Conservation (phyloP, 108 stramenopile species). For the Pelagomonas calceolata region DNA sequence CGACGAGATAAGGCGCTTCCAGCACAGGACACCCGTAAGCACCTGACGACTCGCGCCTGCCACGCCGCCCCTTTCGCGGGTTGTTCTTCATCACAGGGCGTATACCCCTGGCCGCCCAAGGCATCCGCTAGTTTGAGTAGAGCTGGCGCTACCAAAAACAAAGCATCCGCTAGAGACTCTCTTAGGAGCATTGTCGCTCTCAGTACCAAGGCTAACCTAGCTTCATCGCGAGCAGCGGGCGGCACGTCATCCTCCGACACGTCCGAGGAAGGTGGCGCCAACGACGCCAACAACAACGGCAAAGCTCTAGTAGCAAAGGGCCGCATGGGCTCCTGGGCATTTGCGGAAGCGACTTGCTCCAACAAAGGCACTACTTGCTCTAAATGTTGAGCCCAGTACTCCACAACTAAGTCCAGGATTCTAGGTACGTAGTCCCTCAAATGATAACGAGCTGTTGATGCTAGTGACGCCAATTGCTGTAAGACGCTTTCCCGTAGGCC, state of each 20-base stretch:
- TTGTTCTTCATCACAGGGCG: too few species aligned
- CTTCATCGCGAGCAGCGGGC: slow-evolving; percentile 33
- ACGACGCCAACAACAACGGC: slow-evolving; percentile 38
- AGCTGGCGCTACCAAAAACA: slow-evolving; percentile 69
- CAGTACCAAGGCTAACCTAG: background rate
- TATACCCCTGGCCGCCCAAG: background rate
- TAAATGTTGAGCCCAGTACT: slow-evolving; percentile 79
- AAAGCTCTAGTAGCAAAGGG: slow-evolving; percentile 63
- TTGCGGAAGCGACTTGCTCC: slow-evolving; percentile 60
- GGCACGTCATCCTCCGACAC: background rate
- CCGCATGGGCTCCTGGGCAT: slow-evolving; percentile 74
- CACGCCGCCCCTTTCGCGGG: background rate
- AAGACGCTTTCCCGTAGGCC: slow-evolving; percentile 75
- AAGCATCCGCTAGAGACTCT: slow-evolving; percentile 55
- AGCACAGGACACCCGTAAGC: background rate
- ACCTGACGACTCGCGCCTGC: background rate
- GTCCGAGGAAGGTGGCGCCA: background rate
- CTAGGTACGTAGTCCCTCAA: slow-evolving; percentile 70
- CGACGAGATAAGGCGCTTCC: background rate
- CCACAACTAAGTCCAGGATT: slow-evolving; percentile 73
- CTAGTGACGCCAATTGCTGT: slow-evolving; percentile 71
- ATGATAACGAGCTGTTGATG: slow-evolving; percentile 69
- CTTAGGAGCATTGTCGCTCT: slow-evolving; percentile 48
- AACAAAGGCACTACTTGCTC: slow-evolving; percentile 66
- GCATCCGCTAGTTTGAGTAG: slow-evolving; percentile 48